phyloP scores from a whole-genome alignment of 805 yeast genomes.

The Lipomyces yamadae region DNA sequence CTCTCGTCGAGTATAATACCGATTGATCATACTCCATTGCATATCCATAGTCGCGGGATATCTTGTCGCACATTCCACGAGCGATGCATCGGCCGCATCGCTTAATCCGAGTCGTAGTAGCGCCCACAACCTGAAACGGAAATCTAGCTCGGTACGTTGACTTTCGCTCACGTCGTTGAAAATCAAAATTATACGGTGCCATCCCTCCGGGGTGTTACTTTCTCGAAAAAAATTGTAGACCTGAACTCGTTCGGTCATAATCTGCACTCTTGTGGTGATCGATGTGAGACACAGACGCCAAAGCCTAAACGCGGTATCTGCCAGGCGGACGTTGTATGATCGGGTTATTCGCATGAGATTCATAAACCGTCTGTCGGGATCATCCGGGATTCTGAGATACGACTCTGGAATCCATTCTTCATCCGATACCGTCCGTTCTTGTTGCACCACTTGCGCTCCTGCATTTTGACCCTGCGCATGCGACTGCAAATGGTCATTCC shows the following conservation, averaged over 20 bases:
- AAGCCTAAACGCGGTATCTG: constrained; percentile 24
- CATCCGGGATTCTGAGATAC: constrained; percentile 15
- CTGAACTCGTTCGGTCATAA: constrained; percentile 15
- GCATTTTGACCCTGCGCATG: background rate
- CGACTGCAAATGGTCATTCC: background rate
- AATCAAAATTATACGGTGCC: constrained; percentile 32
- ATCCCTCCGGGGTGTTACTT: constrained; percentile 19
- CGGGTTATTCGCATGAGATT: constrained; percentile 16
- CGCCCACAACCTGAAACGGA: constrained; percentile 33
- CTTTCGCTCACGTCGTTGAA: constrained; percentile 23
- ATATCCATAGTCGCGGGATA: constrained; percentile 15
- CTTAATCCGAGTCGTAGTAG: constrained; percentile 19
- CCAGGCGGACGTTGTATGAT: constrained; percentile 15
- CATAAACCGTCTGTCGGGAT: constrained; percentile 19
- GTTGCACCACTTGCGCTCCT: background rate
- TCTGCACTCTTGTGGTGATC: constrained; percentile 11
- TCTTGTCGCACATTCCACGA: constrained; percentile 5
- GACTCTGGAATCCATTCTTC: constrained; percentile 8
- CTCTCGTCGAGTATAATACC: constrained; percentile 12
- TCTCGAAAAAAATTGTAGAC: constrained; percentile 31
- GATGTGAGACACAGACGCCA: constrained; percentile 25
- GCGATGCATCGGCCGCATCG: constrained; percentile 16
- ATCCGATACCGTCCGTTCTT: background rate
- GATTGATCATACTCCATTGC: constrained; percentile 28
- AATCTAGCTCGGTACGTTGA: constrained; percentile 28